These are phyloP conservation scores for Calendula officinalis DNA, from an alignment of 129 eudicot genomes.

Conservation along the genomic window DNA sequence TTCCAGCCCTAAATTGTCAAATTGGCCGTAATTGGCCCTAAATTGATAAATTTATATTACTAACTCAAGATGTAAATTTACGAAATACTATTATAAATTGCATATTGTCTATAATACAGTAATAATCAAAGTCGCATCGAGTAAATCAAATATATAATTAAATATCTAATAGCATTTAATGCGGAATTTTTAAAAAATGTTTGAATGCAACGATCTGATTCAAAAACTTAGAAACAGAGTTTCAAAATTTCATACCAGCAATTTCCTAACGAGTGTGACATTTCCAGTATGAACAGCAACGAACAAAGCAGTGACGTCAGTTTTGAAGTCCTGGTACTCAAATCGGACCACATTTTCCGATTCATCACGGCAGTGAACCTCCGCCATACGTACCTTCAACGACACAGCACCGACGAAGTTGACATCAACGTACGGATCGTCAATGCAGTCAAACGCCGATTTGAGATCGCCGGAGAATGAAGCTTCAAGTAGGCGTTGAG, in stretches of 20 bases:
- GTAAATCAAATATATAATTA: constrained; percentile 7
- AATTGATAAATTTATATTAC: no score
- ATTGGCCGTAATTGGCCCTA: no score
- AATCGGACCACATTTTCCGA: constrained; percentile 50
- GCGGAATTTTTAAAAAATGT: constrained; percentile 8
- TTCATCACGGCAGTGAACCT: constrained; percentile 44
- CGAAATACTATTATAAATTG: no score
- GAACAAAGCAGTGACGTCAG: constrained; percentile 81
- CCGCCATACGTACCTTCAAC: constrained; percentile 56
- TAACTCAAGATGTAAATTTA: no score
- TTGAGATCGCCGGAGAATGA: constrained; percentile 47
- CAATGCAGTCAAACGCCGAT: constrained; percentile 51
- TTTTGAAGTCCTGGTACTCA: constrained; percentile 49
- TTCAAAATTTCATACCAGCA: constrained; percentile 57
- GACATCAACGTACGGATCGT: constrained; percentile 74
- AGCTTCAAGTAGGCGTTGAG: constrained; percentile 73
- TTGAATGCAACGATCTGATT: constrained; percentile 24
- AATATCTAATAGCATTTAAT: constrained; percentile 23
- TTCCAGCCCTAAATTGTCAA: no score
- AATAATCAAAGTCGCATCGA: not conserved
- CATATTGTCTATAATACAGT: no score
- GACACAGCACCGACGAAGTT: constrained; percentile 69
- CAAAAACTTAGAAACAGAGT: not conserved
- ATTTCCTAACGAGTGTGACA: constrained; percentile 46
- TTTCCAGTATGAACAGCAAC: constrained; percentile 73